Base-by-base conservation (phyloP, 768 basidiomycete genomes). In the Pleurotus platypus region DNA sequence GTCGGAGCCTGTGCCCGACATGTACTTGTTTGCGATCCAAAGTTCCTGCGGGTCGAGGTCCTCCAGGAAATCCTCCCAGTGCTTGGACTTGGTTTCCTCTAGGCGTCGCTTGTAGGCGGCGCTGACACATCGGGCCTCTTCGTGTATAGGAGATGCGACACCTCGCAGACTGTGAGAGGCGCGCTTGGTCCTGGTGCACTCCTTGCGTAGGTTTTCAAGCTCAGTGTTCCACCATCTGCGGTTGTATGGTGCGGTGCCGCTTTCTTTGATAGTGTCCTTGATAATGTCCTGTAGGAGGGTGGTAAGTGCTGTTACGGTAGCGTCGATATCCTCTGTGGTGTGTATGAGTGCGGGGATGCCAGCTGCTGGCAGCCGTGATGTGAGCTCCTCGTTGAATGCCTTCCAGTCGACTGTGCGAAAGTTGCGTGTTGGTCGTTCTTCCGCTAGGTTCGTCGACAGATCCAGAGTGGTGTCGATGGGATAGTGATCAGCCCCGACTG, bases 401-500 rank as follows among this genome's bases (percentile, higher is more conserved):
- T 65, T 55, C 75, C 74, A 77, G 57, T 74, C 67, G 0, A 65
- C 61, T 6, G 40, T 27, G 1, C 64, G 16, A 55, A 69, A 78
- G 63, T 76, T 70, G 2, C 47, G 24, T 0, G 39, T 18, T 0
- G 46, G 26, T 1, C 8, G 7, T 13, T 42, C 8, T 22, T 38
- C 26, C 0, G 39, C 39, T 0, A 8, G 5, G 5, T 47, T 22
- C 1, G 56, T 46, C 0, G 57, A 11, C 1, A 75, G 27, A 43
- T 73, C 64, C 2, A 78, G 5, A 0, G 57, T 38, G 0, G 65
- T 70, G 20, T 61, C 27, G 7, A 82, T 75, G 0, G 74, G 77
- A 53, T 71, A 68, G 60, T 82, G 77, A 62, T 82, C 76, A 2
- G 77, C 70, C 1, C 57, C 54, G 0, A 63, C 43, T 0, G 67